phyloP scores from a whole-genome alignment of 1,139 yeast species.

The Debaryomycetaceae sp. region DNA sequence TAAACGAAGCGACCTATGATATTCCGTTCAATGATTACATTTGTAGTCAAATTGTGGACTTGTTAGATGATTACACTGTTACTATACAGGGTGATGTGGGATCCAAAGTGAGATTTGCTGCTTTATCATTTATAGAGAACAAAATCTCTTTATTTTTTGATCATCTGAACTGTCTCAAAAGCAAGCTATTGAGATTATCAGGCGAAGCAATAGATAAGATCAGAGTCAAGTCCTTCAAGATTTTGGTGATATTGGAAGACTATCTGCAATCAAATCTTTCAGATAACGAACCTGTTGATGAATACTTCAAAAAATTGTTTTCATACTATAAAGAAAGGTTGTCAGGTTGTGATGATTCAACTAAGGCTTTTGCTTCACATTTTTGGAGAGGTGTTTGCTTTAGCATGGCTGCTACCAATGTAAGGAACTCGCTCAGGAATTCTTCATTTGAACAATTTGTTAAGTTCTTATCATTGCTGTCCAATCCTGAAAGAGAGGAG shows the following conservation, averaged over 20 bases:
- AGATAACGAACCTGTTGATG: neutral
- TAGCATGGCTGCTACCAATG: constrained; percentile 61
- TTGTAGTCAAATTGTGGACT: constrained; percentile 17
- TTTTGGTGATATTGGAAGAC: constrained; percentile 11
- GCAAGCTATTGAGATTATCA: constrained; percentile 49
- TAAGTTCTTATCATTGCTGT: constrained; percentile 20
- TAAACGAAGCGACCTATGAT: constrained; percentile 6
- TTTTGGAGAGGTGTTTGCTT: constrained; percentile 58
- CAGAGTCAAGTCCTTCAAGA: constrained; percentile 22
- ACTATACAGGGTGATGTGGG: constrained; percentile 82
- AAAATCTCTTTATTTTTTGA: constrained; percentile 18
- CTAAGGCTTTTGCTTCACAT: constrained; percentile 15
- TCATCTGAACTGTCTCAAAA: constrained; percentile 1
- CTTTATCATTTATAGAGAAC: constrained; percentile 35
- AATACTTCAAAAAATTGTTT: constrained; percentile 4
- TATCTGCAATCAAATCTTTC: neutral
- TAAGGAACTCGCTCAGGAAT: constrained; percentile 47
- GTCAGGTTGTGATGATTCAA: constrained; percentile 1
- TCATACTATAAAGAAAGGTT: constrained; percentile 3
- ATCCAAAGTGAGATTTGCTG: constrained; percentile 57
- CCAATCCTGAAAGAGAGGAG: constrained; percentile 7
- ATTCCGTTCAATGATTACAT: constrained; percentile 6
- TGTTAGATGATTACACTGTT: constrained; percentile 61
- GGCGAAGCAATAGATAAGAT: constrained; percentile 38
- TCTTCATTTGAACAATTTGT: constrained; percentile 43